Evolutionary conservation across 176 grass and related monocot genomes (phyloP), one percentile per base, ranked within the genome.

Genomic region (Miscanthus lutarioriparius): DNA sequence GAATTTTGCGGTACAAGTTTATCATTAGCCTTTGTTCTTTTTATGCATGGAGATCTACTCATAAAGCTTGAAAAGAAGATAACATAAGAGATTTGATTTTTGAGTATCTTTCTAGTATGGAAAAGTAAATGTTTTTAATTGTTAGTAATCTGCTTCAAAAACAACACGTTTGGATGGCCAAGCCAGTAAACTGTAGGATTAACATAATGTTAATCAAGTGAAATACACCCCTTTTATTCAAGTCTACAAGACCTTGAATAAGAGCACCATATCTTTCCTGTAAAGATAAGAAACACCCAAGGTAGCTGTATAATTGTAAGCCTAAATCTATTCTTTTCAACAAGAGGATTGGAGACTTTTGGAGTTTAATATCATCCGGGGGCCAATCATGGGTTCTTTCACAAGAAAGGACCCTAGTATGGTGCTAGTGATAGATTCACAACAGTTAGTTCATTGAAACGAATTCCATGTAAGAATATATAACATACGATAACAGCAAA

Each of bases 291-390:
- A 79, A 65, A 47, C 4, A 43, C 5, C 4, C 6, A 17, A 15
- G 14, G 12, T 36, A 41, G 36, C 54, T 62, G 20, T 62, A 7
- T 30, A 30, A n/a, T 66, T 47, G 6, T 30, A 38, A 78, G 23
- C 27, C 14, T 20, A 30, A 43, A n/a, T 64, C 8, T 63, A 43
- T 17, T 27, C 2, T 17, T 44, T 1, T 44, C 17, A 45, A 43
- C 23, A 2, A 44, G 30, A 25, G 40, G 28, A 64, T 5, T 79
- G 19, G 7, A 76, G 63, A 51, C 1, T 51, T 74, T 51, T 11
- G 72, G 41, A 32, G 39, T 73, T 78, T 7, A 87, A 72, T 23
- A 82, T 26, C 30, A 23, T 56, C 65, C 45, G 20, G 37, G 12
- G 26, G 36, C 25, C 17, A 61, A 58, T 62, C 4, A 16, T 53